These are phyloP conservation scores for Sclerotinia minor DNA, from an alignment of 2,329 filamentous ascomycete genomes.

Conservation along the genomic window DNA sequence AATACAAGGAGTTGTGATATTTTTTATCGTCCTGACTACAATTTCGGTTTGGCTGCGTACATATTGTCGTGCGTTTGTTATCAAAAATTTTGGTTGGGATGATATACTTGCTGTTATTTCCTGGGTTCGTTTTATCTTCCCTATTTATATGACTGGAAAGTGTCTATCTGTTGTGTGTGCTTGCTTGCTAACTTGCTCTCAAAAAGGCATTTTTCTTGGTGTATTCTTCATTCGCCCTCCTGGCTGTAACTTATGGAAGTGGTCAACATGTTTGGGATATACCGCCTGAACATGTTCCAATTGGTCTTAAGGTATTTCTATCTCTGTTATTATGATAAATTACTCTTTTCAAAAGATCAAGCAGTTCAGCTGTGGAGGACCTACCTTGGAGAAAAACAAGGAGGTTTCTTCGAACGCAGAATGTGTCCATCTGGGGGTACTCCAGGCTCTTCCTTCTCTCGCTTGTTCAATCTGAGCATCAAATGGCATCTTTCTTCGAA, in stretches of 20 bases:
- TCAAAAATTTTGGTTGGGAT: conserved; percentile 38
- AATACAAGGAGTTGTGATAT: conserved; percentile 42
- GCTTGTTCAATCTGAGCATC: background rate
- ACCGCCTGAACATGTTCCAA: conserved; percentile 32
- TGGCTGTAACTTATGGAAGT: conserved; percentile 36
- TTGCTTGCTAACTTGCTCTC: conserved; percentile 15
- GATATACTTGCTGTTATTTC: conserved; percentile 27
- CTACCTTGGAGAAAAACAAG: background rate
- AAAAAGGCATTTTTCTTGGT: conserved; percentile 34
- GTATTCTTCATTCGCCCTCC: conserved; percentile 34
- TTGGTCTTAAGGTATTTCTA: conserved; percentile 38
- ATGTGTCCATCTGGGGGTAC: background rate
- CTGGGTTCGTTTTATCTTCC: conserved; percentile 13
- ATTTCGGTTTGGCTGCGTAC: conserved; percentile 33
- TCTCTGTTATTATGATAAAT: background rate
- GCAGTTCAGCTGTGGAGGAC: background rate
- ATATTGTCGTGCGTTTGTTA: conserved; percentile 34
- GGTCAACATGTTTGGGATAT: conserved; percentile 36
- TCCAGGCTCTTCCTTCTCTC: too few relatives aligned
- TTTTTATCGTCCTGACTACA: conserved; percentile 44
- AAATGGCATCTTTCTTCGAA: background rate
- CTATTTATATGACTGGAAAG: background rate
- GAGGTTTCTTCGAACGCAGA: too few relatives aligned
- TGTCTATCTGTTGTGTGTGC: too few relatives aligned
- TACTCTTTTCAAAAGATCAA: background rate